Evolutionary conservation across 495 filamentous ascomycete species (phyloP).

Genomic region (Extremus antarcticus): DNA sequence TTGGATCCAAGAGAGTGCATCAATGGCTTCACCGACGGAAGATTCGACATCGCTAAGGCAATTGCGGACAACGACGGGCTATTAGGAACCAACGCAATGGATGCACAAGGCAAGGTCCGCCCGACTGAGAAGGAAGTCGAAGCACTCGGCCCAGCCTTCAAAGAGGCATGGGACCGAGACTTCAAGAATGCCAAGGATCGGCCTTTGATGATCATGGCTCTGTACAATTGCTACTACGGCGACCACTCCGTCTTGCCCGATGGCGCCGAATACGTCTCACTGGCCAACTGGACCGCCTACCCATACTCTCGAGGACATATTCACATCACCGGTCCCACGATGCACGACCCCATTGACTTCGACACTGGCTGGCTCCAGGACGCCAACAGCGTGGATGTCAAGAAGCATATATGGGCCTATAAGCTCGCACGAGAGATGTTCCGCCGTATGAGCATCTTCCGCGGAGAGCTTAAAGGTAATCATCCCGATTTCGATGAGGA

Average conservation of each 20-base stretch:
- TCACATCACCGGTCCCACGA: constrained; percentile 37
- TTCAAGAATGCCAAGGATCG: constrained; percentile 18
- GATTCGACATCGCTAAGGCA: constrained; percentile 24
- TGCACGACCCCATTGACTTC: constrained; percentile 27
- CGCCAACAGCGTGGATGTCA: constrained; percentile 24
- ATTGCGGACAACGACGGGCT: constrained; percentile 22
- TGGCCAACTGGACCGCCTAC: constrained; percentile 32
- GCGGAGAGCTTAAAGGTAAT: constrained; percentile 39
- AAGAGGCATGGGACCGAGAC: constrained; percentile 17
- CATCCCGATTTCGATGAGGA: constrained; percentile 43
- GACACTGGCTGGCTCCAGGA: constrained; percentile 32
- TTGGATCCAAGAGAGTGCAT: constrained; percentile 18
- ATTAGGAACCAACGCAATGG: constrained; percentile 40
- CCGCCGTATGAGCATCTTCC: constrained; percentile 41
- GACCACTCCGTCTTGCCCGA: constrained; percentile 15
- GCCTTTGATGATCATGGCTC: constrained; percentile 19
- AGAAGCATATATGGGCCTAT: constrained; percentile 36
- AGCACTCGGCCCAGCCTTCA: constrained; percentile 22
- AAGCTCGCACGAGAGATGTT: constrained; percentile 38
- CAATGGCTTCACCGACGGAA: constrained; percentile 26
- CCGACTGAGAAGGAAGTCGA: constrained; percentile 19
- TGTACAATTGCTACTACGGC: constrained; percentile 17
- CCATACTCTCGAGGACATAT: constrained; percentile 46
- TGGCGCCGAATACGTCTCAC: constrained; percentile 14
- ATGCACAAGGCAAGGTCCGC: constrained; percentile 30